Percentiles rank a stretch among this genome's conserved stretches.
These are phyloP conservation scores for Aspergillus fumigatus DNA, from an alignment of 2,329 filamentous ascomycete species.

Conservation along the genomic window DNA sequence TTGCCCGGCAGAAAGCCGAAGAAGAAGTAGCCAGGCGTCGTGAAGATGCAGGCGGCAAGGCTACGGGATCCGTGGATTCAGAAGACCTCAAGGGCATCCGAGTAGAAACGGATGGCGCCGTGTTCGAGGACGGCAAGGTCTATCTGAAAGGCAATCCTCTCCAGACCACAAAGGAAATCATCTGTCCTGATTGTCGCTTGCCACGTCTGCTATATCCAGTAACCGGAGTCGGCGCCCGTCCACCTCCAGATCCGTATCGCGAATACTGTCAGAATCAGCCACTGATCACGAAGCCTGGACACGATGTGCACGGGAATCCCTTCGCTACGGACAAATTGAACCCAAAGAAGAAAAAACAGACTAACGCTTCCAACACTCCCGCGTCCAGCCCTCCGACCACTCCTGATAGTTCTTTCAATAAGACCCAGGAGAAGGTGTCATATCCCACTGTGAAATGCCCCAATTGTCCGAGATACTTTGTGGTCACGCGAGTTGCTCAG, in stretches of 20 bases:
- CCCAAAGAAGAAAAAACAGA: conserved; percentile 43
- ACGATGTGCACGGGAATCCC: conserved; percentile 58
- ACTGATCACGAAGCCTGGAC: conserved; percentile 53
- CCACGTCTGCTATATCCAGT: conserved; percentile 56
- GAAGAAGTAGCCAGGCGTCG: conserved; percentile 30
- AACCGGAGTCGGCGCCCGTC: conserved; percentile 46
- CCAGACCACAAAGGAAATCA: conserved; percentile 54
- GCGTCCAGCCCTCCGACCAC: conserved; percentile 32
- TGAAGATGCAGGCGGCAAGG: conserved; percentile 28
- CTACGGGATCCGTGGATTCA: conserved; percentile 30
- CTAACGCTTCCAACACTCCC: conserved; percentile 30
- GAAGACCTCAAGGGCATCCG: conserved; percentile 32
- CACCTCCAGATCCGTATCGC: conserved; percentile 45
- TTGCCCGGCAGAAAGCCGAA: conserved; percentile 42
- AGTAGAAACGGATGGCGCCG: conserved; percentile 49
- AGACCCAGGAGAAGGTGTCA: conserved; percentile 27
- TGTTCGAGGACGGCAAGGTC: conserved; percentile 50
- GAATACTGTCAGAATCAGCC: conserved; percentile 59
- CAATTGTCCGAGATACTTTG: conserved; percentile 57
- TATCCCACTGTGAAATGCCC: conserved; percentile 50
- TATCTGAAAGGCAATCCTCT: conserved; percentile 56
- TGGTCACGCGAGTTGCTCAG: conserved; percentile 58
- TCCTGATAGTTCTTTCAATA: conserved; percentile 30
- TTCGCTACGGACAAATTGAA: conserved; percentile 42
- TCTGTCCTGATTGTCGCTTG: conserved; percentile 57